Conservation (phyloP, 495 filamentous ascomycete species). For the Trichoderma erinaceum region DNA sequence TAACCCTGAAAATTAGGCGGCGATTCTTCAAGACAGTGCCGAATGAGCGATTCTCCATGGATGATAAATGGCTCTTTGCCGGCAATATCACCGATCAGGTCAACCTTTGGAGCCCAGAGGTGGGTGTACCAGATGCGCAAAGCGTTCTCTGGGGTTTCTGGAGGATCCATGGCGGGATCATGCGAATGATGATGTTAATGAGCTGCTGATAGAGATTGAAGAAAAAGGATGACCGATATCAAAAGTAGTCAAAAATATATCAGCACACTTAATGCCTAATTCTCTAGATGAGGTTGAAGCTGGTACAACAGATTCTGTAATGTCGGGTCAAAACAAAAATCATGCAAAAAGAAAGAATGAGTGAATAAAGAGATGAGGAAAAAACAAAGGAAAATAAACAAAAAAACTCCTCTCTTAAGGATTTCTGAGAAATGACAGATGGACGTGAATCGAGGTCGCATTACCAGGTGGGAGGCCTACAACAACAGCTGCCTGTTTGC, state of each 20-base stretch:
- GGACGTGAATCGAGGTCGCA: background rate
- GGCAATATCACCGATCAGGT: conserved; percentile 68
- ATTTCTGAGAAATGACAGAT: too few species aligned
- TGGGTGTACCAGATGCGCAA: conserved; percentile 21
- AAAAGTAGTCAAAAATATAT: too few species aligned
- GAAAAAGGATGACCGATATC: too few species aligned
- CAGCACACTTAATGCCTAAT: too few species aligned
- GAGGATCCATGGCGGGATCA: background rate
- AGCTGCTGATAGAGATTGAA: background rate
- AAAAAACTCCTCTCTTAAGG: background rate
- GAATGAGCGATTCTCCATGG: conserved; percentile 66
- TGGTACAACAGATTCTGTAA: too few species aligned
- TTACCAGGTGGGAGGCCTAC: background rate
- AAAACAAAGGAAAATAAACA: background rate
- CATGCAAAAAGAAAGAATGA: too few species aligned
- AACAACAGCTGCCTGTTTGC: background rate
- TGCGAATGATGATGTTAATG: background rate
- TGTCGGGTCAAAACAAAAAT: too few species aligned
- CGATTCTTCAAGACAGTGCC: conserved; percentile 51
- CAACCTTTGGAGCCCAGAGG: conserved; percentile 34
- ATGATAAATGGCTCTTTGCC: conserved; percentile 66
- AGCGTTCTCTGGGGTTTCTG: conserved; percentile 16
- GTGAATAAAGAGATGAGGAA: too few species aligned
- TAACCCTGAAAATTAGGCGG: conserved; percentile 55
- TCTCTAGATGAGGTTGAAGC: too few species aligned